phyloP scores from a whole-genome alignment of 768 basidiomycete genomes.

The Podaxis sp. region DNA sequence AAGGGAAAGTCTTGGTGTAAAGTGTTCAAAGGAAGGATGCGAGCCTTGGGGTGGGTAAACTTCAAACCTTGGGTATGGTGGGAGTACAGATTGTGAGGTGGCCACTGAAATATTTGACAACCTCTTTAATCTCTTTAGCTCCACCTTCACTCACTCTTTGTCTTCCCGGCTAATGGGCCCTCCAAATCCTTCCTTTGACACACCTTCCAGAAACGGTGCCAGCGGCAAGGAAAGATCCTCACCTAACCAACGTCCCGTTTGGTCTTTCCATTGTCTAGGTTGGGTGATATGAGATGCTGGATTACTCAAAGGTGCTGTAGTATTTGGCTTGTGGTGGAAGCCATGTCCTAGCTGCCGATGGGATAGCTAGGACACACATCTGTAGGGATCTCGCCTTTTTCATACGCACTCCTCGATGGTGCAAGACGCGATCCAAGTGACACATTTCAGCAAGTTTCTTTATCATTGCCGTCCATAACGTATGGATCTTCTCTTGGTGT shows the following conservation, averaged over 20 bases:
- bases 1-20: constrained; percentile 31
- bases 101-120: constrained; percentile 19
- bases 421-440: not conserved
- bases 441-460: not conserved
- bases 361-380: not conserved
- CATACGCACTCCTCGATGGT: not conserved
- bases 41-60: not conserved
- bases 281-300: constrained; percentile 34
- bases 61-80: not conserved
- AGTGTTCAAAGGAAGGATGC: not conserved
- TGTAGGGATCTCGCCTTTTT: not conserved
- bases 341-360: not conserved
- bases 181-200: constrained; percentile 24
- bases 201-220: constrained; percentile 27
- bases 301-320: constrained; percentile 16
- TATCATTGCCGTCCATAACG: too few relatives aligned
- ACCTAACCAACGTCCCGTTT: constrained; percentile 28
- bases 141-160: constrained; percentile 33
- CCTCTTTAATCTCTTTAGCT: constrained; percentile 34
- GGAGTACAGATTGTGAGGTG: too few relatives aligned
- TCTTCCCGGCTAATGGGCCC: constrained; percentile 37
- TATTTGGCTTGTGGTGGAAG: not conserved
- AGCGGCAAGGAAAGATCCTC: constrained; percentile 27
- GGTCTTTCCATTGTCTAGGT: constrained; percentile 29
- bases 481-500: too few relatives aligned